These are phyloP conservation scores for Aspergillus saccharolyticus DNA, from an alignment of 495 filamentous ascomycete species.

Conservation along the genomic window DNA sequence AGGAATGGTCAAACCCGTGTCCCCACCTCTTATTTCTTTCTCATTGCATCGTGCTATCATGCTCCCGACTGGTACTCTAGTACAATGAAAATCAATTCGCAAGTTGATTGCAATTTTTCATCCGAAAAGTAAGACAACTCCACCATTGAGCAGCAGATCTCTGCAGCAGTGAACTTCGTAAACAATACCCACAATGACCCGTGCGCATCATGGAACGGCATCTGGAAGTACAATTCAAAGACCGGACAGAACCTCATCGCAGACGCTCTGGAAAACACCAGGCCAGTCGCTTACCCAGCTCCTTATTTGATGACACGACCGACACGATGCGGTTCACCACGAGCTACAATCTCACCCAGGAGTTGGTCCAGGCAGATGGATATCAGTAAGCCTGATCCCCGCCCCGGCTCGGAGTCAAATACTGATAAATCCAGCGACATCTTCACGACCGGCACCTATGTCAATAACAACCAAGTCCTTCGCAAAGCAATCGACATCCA, in stretches of 20 bases:
- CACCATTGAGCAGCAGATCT: slow-evolving; percentile 13
- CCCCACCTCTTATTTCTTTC: not conserved
- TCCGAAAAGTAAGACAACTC: slow-evolving; percentile 12
- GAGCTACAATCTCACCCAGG: slow-evolving; percentile 14
- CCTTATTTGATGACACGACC: slow-evolving; percentile 15
- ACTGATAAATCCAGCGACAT: slow-evolving; percentile 13
- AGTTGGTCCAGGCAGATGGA: slow-evolving; percentile 14
- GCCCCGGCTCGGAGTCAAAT: not conserved
- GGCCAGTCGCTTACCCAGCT: slow-evolving; percentile 12
- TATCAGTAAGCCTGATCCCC: slow-evolving; percentile 12
- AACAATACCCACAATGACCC: slow-evolving; percentile 19
- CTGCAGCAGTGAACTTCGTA: slow-evolving; percentile 14
- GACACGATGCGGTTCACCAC: slow-evolving; percentile 10
- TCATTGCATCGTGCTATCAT: no score
- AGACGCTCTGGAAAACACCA: slow-evolving; percentile 18
- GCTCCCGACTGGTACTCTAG: not conserved
- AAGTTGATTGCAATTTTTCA: not conserved
- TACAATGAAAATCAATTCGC: not conserved
- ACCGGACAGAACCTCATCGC: slow-evolving; percentile 13
- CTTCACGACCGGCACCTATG: slow-evolving; percentile 18
- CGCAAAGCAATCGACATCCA: slow-evolving; percentile 17
- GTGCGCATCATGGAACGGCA: slow-evolving; percentile 17
- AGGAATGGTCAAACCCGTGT: not conserved
- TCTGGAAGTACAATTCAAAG: slow-evolving; percentile 17
- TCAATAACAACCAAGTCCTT: slow-evolving; percentile 13